These are phyloP conservation scores for Aspergillus brunneoviolaceus DNA, from an alignment of 2,329 filamentous ascomycete species.

Conservation along the genomic window DNA sequence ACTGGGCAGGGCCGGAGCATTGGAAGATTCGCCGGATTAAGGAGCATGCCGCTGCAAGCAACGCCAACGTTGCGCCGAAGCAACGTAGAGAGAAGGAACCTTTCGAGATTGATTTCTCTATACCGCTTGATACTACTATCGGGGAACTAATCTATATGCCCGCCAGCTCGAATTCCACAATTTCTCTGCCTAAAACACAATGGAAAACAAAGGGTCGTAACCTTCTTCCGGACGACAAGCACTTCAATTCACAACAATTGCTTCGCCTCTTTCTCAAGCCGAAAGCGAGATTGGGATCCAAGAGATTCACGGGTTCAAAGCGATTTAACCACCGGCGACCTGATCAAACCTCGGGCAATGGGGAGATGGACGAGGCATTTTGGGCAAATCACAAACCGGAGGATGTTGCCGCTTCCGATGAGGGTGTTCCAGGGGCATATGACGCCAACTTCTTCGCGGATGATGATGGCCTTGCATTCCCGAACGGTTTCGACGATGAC, in stretches of 20 bases:
- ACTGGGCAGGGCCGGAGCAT: constrained; percentile 97
- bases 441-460: constrained; percentile 93
- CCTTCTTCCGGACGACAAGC: constrained; percentile 92
- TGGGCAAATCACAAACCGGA: constrained; percentile 69
- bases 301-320: constrained; percentile 55
- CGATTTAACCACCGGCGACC: constrained; percentile 36
- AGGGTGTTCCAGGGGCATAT: constrained; percentile 74
- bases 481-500: constrained; percentile 48
- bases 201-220: constrained; percentile 94
- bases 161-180: constrained; percentile 74
- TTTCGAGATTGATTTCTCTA: constrained; percentile 88
- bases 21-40: constrained; percentile 97
- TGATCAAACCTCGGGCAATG: constrained; percentile 60
- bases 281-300: constrained; percentile 75
- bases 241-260: constrained; percentile 92
- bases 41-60: constrained; percentile 59
- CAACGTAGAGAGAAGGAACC: constrained; percentile 92
- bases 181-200: constrained; percentile 87
- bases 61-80: constrained; percentile 45
- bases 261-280: constrained; percentile 92
- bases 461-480: constrained; percentile 58
- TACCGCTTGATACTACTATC: constrained; percentile 68
- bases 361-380: constrained; percentile 91
- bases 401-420: constrained; percentile 53
- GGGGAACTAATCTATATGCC: constrained; percentile 79